Evolutionary conservation across 2,329 filamentous ascomycete species (phyloP), one percentile per base, ranked within the genome.

Genomic region (Exophiala xenobiotica): DNA sequence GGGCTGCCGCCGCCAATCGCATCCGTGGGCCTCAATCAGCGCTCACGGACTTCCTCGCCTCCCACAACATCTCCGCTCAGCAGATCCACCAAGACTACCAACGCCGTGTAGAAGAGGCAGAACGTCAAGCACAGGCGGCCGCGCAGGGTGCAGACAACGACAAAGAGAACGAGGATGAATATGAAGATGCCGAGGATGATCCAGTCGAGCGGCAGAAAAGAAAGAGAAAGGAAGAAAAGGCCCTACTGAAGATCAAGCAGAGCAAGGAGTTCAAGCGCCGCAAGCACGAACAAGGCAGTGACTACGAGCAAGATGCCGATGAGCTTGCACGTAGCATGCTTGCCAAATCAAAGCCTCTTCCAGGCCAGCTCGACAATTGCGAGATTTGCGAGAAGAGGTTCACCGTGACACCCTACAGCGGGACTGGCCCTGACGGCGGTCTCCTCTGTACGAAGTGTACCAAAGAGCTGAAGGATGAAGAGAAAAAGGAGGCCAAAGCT

Each of bases 341-440:
- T 69, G 75, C 78, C 60, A 82, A 81, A 61, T 62, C 67, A 18
- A 67, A 66, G 20, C 84, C 85, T 1, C 67, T 85, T n/a, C 88
- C 90, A 1, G 90, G 89, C 2, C 92, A 97, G 68, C 81, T 92
- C 64, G 90, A 88, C 57, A 91, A 96, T 60, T 97, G 92, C 66
- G 90, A 88, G 56, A 73, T 85, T 2, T 97, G 92, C 68, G 78
- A 80, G 37, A 95, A 93, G 57, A 84, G 90, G 29, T 97, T 97
- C 65, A 96, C 90, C 0, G 91, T 97, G 19, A 96, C 92, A 0
- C 80, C 89, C 0, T 96, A 96, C 71, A 90, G 87, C 56, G 86
- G 90, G 59, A 80, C 85, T 22, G 90, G 88, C 0, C 87, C 88
- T 0, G 78, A 86, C n/a, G 91, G 91, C 3, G 90, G 90, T 12